Percentiles rank a stretch among this genome's conserved stretches.
These are phyloP conservation scores for Chamaecrista fasciculata DNA, from an alignment of 306 rosid genomes.

Conservation along the genomic window DNA sequence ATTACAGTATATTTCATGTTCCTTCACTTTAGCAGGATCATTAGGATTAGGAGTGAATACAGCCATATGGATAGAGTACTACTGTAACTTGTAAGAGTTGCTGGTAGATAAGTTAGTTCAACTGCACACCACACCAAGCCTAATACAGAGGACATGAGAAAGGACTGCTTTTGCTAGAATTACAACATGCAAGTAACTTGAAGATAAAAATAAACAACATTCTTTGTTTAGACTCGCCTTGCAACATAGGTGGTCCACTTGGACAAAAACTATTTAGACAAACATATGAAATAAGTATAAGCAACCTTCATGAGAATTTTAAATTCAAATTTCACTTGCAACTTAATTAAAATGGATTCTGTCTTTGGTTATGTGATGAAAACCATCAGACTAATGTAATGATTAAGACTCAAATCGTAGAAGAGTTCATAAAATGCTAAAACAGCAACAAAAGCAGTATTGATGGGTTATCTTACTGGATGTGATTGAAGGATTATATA, in stretches of 20 bases:
- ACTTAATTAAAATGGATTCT: background rate
- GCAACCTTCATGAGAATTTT: background rate
- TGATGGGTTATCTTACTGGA: conserved; percentile 51
- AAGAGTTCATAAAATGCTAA: background rate
- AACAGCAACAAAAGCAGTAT: background rate
- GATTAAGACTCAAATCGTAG: background rate
- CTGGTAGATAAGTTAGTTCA: background rate
- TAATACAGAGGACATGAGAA: background rate
- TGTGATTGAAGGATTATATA: conserved; percentile 55
- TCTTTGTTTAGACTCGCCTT: too few species aligned
- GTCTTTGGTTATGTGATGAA: background rate
- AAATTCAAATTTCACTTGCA: background rate
- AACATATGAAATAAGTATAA: background rate
- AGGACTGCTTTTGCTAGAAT: background rate
- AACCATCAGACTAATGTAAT: background rate
- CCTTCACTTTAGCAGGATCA: too few species aligned
- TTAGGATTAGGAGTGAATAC: background rate
- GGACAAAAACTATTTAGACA: background rate
- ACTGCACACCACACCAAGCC: background rate
- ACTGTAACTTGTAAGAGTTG: background rate
- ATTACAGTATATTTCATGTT: too few species aligned
- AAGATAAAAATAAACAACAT: background rate
- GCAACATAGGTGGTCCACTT: background rate
- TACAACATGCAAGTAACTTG: background rate
- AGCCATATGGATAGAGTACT: background rate